Base-by-base conservation (phyloP, 495 filamentous ascomycete genomes). In the Podospora fimiseda region DNA sequence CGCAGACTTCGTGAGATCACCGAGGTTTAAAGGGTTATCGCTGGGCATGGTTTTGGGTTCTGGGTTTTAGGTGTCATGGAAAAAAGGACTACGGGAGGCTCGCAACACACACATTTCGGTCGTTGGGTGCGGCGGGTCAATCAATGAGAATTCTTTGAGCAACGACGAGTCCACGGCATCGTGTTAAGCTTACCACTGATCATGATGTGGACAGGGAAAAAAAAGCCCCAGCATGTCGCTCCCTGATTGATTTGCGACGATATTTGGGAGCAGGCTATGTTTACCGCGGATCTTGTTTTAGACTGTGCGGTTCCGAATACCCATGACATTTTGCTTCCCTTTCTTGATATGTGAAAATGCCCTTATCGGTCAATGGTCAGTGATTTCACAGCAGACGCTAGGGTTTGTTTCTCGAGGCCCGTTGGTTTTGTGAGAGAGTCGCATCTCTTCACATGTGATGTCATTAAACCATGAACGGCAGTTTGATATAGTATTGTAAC, bases 1-100 rank as follows among this genome's bases (percentile, higher is more conserved):
- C 88, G 94, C 73, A 84, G 93, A 79, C 82, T 98, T 77, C 85
- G 93, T 70, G 93, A 97, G 76, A 94, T 97, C 78, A 87, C 89
- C 70, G 93, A 97, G 84, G 88, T 94, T 68, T 98, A 89, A 70
- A 66, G 55, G 62, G 40, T 38, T 22, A 41, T 22, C 15, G 43
- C 56, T 51, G 50, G 60, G 57, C 57, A 48, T 62, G 51, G 46
- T 59, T 5, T 64, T 59, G 37, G 52, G 52, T 66, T 69, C 62
- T 50, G 44, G 63, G 51, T 70, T 65, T 57, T n/a, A n/a, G 66
- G 67, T 68, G 61, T 70, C 61, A 62, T 56, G 65, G 59, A 11
- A 33, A 70, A 64, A 68, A 66, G 65, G 65, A 61, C 59, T 63
- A 62, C 52, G 59, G 60, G 60, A 61, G 58, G 56, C 65, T 56